Evolutionary conservation across 2,329 filamentous ascomycete genomes (phyloP), one percentile per base, ranked within the genome.

Genomic region (Trichophyton equinum): DNA sequence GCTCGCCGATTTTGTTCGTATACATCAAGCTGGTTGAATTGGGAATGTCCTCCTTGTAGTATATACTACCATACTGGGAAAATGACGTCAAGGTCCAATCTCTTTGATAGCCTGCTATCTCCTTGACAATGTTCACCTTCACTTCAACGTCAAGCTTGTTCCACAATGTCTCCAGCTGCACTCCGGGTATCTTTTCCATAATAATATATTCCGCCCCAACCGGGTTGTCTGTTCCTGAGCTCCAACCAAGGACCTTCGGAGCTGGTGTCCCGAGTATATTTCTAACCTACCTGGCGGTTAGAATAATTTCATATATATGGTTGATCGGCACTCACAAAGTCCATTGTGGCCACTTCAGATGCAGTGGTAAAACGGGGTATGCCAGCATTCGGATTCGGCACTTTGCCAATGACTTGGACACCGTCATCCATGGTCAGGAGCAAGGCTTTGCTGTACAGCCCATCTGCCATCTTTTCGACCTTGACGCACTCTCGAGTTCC

Each of bases 341-440:
- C 62, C 15, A 67, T 61, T 8, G 66, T 68, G 15, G 66, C 66
- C 11, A 64, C 67, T 63, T 70, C 67, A 62, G 64, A 68, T 6
- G 67, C 68, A 30, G 67, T 67, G 30, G 64, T 62, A 53, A 65
- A 68, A 1, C 55, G 57, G 22, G 61, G 67, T 4, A 63, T 63
- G 1, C 64, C 66, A 18, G 68, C 61, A 44, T 64, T 64, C 18
- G 38, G 56, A 53, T 66, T 68, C 22, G 65, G 67, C 9, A 69
- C 64, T 36, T 68, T 68, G 18, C 63, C 63, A 55, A 70, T 65
- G 4, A 62, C 62, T 33, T 61, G 42, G 20, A 65, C 65, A 1
- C 61, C 66, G 63, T 69, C 68, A 33, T 68, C 63, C 63, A 68
- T 67, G 1, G 67, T 68, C 20, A 69, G 44, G 3, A 65, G 57